Base-by-base conservation (phyloP, 805 yeast species). In the Yarrowia sp. region DNA sequence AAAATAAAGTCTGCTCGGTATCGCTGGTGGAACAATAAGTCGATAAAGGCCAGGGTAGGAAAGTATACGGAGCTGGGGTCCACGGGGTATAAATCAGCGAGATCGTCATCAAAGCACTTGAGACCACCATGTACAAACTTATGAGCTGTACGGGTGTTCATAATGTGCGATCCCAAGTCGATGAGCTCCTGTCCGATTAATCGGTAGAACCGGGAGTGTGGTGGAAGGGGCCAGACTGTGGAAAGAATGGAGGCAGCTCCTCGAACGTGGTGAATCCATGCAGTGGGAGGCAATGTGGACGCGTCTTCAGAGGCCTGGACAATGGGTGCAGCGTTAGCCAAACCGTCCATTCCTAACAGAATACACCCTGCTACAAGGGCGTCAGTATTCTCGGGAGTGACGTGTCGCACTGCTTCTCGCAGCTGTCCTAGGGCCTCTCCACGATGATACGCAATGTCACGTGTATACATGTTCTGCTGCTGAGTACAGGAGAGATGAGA, bases 261-360 rank as follows among this genome's bases (percentile, higher is more conserved):
- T 70, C 95, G 89, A 12, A 93, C 97, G 72, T 93, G 98, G 79
- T 90, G 95, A 65, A 93, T 86, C 98, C 98, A 93, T 0, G 98
- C 96, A 3, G 95, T 86, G 2, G 98, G 92, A 0, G 97, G 96
- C 65, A 92, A 75, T 2, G 92, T 86, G 5, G 83, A 77, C 70
- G 72, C 72, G 21, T 71, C 69, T 10, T 71, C 68, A 49, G 84
- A 96, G 52, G 83, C 78, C 41, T 58, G 51, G n/a, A 43, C 51
- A n/a, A 58, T 58, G 2, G 87, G 84, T 2, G 73, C 68, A 0
- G 97, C 98, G 75, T 92, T 92, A 3, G 98, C 98, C 68, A 70
- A 64, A 0, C 98, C 90, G 74, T 93, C 98, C 89, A 93, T 89
- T 64, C 92, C 92, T 65, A 93, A 78, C 40, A 93, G 85, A 67